Evolutionary conservation across 2,329 filamentous ascomycete species (phyloP), one percentile per base, ranked within the genome.

Genomic region (Passalora sequoiae): DNA sequence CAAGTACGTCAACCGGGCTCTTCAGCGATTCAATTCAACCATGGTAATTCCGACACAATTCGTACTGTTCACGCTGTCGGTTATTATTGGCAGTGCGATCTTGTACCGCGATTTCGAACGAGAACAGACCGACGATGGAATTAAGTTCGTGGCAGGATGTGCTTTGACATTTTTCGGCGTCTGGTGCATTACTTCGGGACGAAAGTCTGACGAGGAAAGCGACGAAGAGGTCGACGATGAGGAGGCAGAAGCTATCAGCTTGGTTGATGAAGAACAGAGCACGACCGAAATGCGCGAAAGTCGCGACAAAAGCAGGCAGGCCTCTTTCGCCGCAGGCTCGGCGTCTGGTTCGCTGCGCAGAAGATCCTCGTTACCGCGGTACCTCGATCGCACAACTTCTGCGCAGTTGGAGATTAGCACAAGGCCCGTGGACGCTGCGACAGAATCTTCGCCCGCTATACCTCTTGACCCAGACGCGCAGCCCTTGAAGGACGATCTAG

Each of bases 21-120:
- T 98, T 40, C 89, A 96, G 63, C 81, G 86, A 35, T 98, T 97
- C 69, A 88, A 96, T 65, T 95, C 92, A 5, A 98, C 92, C 0
- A 89, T 96, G 64, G 92, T 98, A 55, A 98, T 98, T 51, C 92
- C 92, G 0, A 92, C 92, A 10, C 92, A 98, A 60, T 98, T 98
- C 58, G 92, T 98, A 38, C 78, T 94, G 51, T 98, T 98, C 65
- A 98, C 92, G 0, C 74, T 98, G 6, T 94, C 86, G 4, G 92
- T 97, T 50, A 97, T 98, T 56, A 75, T 95, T 39, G 92, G 92
- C 44, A 96, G 89, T 58, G 91, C 91, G 1, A 76, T 98, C 6
- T 70, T 98, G 4, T 98, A 97, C 63, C 83, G 91, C 38, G 92
- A 98, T 64, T 98, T 98, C 59, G 86, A 97, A 64, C 82, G 84